phyloP scores from a whole-genome alignment of 345 rosid species.

The Cochlearia excelsa region DNA sequence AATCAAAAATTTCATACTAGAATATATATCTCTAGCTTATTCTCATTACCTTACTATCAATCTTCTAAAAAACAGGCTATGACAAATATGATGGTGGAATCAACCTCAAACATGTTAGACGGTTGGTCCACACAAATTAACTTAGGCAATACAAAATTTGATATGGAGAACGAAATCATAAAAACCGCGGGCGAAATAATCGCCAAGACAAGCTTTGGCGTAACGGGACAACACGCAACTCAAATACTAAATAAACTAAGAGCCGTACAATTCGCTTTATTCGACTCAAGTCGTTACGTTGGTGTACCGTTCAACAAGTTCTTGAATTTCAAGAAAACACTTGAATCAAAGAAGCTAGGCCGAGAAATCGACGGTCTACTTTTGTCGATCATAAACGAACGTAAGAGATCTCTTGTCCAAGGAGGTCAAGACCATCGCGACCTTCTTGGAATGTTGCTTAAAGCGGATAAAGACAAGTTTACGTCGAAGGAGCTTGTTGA shows the following conservation, averaged over 20 bases:
- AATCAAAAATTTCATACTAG: conserved; percentile 13
- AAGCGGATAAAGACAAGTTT: conserved; percentile 41
- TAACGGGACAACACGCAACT: conserved; percentile 50
- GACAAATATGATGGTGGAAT: conserved; percentile 82
- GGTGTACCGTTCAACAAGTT: conserved; percentile 75
- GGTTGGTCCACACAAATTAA: conserved; percentile 51
- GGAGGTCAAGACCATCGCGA: conserved; percentile 34
- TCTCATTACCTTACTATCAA: conserved; percentile 16
- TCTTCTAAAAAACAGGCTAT: conserved; percentile 44
- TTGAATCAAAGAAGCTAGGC: conserved; percentile 57
- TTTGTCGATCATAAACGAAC: conserved; percentile 47
- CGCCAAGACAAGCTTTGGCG: conserved; percentile 84
- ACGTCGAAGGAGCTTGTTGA: conserved; percentile 65
- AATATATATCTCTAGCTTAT: not conserved
- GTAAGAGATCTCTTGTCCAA: conserved; percentile 33
- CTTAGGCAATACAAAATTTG: conserved; percentile 52
- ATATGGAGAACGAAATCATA: conserved; percentile 66
- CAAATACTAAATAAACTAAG: conserved; percentile 61
- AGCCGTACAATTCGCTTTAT: conserved; percentile 67
- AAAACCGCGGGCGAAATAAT: conserved; percentile 80
- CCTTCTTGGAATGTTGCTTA: conserved; percentile 60
- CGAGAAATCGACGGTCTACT: conserved; percentile 70
- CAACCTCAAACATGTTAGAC: conserved; percentile 65
- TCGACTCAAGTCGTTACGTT: conserved; percentile 71
- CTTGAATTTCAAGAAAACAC: conserved; percentile 49